A percentile compares a stretch with the other conserved stretches of the same genome.
Evolutionary conservation across 495 filamentous ascomycete genomes (phyloP).

Genomic region (Aspergillus diversus): DNA sequence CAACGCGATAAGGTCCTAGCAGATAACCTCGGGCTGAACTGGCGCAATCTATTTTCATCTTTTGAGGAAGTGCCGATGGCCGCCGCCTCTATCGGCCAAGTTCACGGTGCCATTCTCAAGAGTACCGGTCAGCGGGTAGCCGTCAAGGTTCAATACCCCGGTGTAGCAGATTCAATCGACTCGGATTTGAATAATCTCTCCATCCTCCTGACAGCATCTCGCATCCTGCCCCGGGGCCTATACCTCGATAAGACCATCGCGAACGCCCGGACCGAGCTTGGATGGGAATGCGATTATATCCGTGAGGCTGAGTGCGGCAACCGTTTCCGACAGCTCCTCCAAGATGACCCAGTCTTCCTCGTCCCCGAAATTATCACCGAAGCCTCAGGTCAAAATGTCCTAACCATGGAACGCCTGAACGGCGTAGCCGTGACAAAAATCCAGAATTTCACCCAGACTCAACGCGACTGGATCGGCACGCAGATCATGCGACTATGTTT

Average conservation of each 20-base stretch:
- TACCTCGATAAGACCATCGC: constrained; percentile 97
- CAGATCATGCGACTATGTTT: constrained; percentile 92
- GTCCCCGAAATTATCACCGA: constrained; percentile 79
- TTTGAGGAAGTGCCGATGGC: constrained; percentile 94
- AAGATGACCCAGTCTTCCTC: constrained; percentile 73
- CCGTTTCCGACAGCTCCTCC: constrained; percentile 73
- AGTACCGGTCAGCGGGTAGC: constrained; percentile 77
- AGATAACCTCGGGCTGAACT: constrained; percentile 78
- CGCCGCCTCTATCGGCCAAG: constrained; percentile 97
- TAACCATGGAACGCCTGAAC: constrained; percentile 91
- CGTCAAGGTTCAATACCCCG: constrained; percentile 96
- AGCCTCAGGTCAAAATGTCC: constrained; percentile 81
- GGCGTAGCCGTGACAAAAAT: constrained; percentile 89
- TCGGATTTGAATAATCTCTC: constrained; percentile 93
- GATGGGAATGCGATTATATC: constrained; percentile 95
- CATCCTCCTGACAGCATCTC: constrained; percentile 85
- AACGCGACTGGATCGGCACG: constrained; percentile 87
- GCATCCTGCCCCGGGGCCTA: constrained; percentile 85
- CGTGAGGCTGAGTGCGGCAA: constrained; percentile 80
- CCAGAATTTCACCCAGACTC: constrained; percentile 70
- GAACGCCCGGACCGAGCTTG: constrained; percentile 90
- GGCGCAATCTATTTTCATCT: constrained; percentile 78
- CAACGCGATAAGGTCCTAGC: constrained; percentile 84
- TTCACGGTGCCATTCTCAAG: constrained; percentile 83
- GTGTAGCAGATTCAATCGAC: constrained; percentile 93